Base-by-base conservation (phyloP, 116 monocot genomes). In the Trichopus zeylanicus region DNA sequence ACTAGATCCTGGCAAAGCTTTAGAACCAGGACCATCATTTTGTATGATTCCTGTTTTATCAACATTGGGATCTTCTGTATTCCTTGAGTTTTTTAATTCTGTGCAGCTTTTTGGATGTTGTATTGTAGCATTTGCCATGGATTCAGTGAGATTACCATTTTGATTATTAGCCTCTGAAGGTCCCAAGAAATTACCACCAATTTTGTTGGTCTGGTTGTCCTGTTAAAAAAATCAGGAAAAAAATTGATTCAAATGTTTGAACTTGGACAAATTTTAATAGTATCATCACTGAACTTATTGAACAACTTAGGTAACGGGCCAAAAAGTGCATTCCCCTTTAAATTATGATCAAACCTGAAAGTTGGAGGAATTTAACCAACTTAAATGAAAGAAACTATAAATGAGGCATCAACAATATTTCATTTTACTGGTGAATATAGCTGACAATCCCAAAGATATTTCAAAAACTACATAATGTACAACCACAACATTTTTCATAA, bases 141-240 rank as follows among this genome's bases (percentile, higher is more conserved):
- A 42, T 22, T 82, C 88, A 19, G 56, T 34, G 35, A 56, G 54
- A 67, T 22, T 66, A 62, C n/a, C n/a, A n/a, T 67, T 72, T 49
- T 29, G 66, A 39, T 26, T 68, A 32, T 57, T 76, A 27, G 48
- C 69, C 30, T 89, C 86, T 66, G 69, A 57, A 31, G 69, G 48
- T 33, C 70, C 59, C 47, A 67, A 53, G 37, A 67, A 56, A 48
- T 66, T 71, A 81, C 79, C 81, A 42, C 74, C 81, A 55, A 65
- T 65, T 63, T 78, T 78, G 64, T 48, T 31, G 24, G 68, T 57
- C 58, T 93, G 88, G 19, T 58, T 53, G 1, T 84, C 84, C 88
- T 89, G 78, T 49, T 24, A 65, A 59, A 26, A 29, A 56, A 62
- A 25, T 48, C 24, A 26, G 31, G n/a, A n/a, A n/a, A 60, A 46